A percentile compares a stretch with the other conserved stretches of the same genome.
Conservation (phyloP, 2,329 filamentous ascomycete species). For the Colletotrichum spaethianum region DNA sequence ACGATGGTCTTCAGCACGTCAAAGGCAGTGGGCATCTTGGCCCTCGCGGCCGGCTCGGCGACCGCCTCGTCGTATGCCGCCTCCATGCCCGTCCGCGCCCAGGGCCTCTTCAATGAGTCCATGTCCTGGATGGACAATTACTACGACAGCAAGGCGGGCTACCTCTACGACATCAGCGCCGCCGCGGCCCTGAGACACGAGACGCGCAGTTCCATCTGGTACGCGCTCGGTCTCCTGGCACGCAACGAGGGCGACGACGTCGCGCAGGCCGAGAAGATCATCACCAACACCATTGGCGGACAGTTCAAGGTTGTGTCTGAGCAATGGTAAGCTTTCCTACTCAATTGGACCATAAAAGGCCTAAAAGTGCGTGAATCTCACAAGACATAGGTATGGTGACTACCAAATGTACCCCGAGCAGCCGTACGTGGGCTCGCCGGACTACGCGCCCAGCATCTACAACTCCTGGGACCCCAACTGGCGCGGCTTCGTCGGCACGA, state of each 20-base stretch:
- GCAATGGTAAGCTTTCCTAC: slow-evolving; percentile 64
- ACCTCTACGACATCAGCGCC: slow-evolving; percentile 65
- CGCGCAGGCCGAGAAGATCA: slow-evolving; percentile 65
- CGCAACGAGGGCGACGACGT: slow-evolving; percentile 66
- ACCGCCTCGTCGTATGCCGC: slow-evolving; percentile 40
- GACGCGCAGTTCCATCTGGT: slow-evolving; percentile 71
- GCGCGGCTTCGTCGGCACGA: slow-evolving; percentile 74
- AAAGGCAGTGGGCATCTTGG: slow-evolving; percentile 29
- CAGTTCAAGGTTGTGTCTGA: slow-evolving; percentile 66
- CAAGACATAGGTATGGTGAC: slow-evolving; percentile 56
- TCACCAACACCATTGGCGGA: slow-evolving; percentile 65
- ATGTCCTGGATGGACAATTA: slow-evolving; percentile 70
- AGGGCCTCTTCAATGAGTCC: slow-evolving; percentile 61
- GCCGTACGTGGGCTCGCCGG: slow-evolving; percentile 66
- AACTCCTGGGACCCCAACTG: slow-evolving; percentile 75
- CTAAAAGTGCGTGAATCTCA: slow-evolving; percentile 31
- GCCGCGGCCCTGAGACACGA: slow-evolving; percentile 66
- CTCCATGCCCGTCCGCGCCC: slow-evolving; percentile 48
- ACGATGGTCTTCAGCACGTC: slow-evolving; percentile 28
- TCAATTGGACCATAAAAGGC: not conserved
- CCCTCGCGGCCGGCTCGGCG: slow-evolving; percentile 25
- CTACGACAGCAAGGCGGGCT: slow-evolving; percentile 67
- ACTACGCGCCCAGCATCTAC: slow-evolving; percentile 68
- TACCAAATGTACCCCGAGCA: slow-evolving; percentile 71
- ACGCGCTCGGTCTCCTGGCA: slow-evolving; percentile 70